These are phyloP conservation scores for Entophlyctis luteolus DNA, from an alignment of 192 early-diverging fungal species.

Conservation along the genomic window DNA sequence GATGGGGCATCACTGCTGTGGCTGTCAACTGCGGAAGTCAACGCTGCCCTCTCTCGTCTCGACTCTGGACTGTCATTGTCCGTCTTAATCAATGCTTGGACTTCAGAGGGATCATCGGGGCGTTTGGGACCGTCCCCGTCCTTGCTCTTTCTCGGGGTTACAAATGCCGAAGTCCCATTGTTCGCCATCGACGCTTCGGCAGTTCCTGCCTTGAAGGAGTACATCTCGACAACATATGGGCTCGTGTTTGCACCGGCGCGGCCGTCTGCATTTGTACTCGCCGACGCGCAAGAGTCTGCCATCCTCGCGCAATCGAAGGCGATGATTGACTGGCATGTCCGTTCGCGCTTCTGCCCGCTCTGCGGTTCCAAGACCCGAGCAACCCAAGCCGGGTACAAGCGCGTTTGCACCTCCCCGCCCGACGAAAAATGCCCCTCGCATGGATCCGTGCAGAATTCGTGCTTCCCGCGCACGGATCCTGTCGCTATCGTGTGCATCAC, in stretches of 20 bases:
- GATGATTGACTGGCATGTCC: conserved; percentile 49
- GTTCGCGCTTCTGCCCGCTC: conserved; percentile 42
- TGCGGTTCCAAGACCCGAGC: conserved; percentile 34
- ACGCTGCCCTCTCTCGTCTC: neutral
- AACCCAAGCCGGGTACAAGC: conserved; percentile 34
- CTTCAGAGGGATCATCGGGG: neutral
- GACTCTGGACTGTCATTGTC: neutral
- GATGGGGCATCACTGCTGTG: neutral
- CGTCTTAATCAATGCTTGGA: neutral
- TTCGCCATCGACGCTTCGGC: conserved; percentile 8
- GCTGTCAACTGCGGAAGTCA: neutral
- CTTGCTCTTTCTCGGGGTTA: conserved; percentile 2
- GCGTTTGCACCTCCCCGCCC: conserved; percentile 13
- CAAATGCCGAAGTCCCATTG: neutral
- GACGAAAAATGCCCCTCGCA: conserved; percentile 26
- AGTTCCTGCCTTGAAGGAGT: neutral
- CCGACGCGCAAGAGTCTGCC: conserved; percentile 23
- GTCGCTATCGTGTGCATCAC: conserved; percentile 47
- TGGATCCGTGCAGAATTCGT: conserved; percentile 35
- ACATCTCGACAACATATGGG: neutral
- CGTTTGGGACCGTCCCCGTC: neutral
- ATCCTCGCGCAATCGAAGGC: conserved; percentile 40
- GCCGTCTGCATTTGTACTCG: conserved; percentile 15
- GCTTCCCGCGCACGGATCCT: conserved; percentile 55
- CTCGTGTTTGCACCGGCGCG: conserved; percentile 5